These are phyloP conservation scores for Rhodotorula sp. DNA, from an alignment of 1,284 basidiomycete species.

Conservation along the genomic window DNA sequence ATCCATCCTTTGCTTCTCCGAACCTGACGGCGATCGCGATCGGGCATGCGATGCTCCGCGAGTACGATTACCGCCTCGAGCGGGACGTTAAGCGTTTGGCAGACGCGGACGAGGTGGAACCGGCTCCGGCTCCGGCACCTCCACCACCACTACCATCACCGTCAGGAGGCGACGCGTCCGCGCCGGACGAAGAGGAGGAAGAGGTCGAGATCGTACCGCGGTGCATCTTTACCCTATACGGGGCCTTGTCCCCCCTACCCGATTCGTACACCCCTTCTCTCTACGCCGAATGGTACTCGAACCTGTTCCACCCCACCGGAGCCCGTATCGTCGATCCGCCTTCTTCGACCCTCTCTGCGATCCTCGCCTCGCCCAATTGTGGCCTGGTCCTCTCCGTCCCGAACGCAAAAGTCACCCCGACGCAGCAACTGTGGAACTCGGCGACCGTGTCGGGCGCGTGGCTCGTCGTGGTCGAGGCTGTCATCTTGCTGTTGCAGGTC, in stretches of 20 bases:
- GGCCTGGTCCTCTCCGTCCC: slow-evolving; percentile 43
- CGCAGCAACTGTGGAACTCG: slow-evolving; percentile 42
- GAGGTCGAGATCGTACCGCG: slow-evolving; percentile 17
- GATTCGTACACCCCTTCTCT: slow-evolving; percentile 6
- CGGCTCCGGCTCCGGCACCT: no score
- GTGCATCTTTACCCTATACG: slow-evolving; percentile 48
- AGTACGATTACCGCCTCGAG: slow-evolving; percentile 43
- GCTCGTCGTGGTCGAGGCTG: slow-evolving; percentile 41
- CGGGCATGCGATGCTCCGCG: slow-evolving; percentile 44
- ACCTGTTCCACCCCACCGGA: slow-evolving; percentile 44
- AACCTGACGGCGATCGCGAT: slow-evolving; percentile 33
- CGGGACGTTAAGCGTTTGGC: slow-evolving; percentile 20
- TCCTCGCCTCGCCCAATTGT: slow-evolving; percentile 47
- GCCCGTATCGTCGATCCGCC: slow-evolving; percentile 40
- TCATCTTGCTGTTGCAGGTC: slow-evolving; percentile 44
- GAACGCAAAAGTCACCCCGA: slow-evolving; percentile 29
- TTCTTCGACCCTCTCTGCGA: slow-evolving; percentile 35
- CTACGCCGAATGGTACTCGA: slow-evolving; percentile 45
- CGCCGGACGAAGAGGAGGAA: background rate
- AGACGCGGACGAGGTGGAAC: slow-evolving; percentile 29
- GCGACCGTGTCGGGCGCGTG: slow-evolving; percentile 43
- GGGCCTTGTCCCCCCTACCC: slow-evolving; percentile 43
- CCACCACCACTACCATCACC: background rate
- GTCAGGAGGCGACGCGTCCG: background rate
- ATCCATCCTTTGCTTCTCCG: slow-evolving; percentile 9